Base-by-base conservation (phyloP, 768 basidiomycete species). In the Gymnopilus junonius region DNA sequence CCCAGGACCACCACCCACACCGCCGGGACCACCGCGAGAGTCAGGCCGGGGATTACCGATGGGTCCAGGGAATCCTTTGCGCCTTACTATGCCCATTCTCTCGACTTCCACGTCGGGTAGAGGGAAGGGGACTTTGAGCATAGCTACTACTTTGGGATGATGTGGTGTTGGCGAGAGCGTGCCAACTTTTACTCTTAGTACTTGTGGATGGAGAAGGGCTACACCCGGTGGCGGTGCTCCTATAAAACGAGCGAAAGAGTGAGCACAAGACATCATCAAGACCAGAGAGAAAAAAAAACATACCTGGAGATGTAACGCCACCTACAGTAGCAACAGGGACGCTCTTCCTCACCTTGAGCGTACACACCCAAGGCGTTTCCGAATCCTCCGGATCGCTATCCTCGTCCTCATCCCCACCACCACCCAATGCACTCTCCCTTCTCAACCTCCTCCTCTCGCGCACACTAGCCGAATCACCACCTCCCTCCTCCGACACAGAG, bases 311-410 rank as follows among this genome's bases (percentile, higher is more conserved):
- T 10, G 48, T 32, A n/a, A 51, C 4, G 3, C 48, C 48, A 32
- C 40, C 40, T 1, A 29, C 8, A 46, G 69, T 59, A 10, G 67
- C 37, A n/a, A 46, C 17, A 46, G 31, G 29, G n/a, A 45, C 75
- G 32, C 81, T 71, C 23, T 85, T 78, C 21, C 88, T 84, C 34
- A 91, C 79, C 63, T 88, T 86, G 66, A 95, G 81, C n/a, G 87
- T 87, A 71, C 96, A 98, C 48, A 90, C 88, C 95, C 95, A 99
- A 0, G 97, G 95, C 23, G 94, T 95, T 75, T 99, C 96, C 45
- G 93, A 94, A 71, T 98, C 97, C 72, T 99, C 96, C 0, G 95
- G 93, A 66, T 99, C 97, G 63, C 92, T 94, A 46, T 95, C 94
- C 15, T 91, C 89, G 0, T 83, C 93, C 1, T 85, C 83, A 51